These are phyloP conservation scores for Reutealis trisperma DNA, from an alignment of 345 rosid genomes.

Conservation along the genomic window DNA sequence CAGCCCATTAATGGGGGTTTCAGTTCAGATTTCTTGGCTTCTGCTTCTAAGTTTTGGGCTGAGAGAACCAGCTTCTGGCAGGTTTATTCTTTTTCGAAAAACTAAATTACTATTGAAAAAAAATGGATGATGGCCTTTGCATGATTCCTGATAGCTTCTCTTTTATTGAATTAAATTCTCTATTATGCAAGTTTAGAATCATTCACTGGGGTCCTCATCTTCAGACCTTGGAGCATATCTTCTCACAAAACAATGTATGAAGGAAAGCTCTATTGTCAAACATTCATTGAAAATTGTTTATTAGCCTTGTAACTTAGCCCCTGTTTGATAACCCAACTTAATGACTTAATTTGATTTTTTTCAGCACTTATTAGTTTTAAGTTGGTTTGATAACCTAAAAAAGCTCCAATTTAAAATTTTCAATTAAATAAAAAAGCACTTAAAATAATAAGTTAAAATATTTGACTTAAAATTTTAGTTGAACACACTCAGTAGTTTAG, in stretches of 20 bases:
- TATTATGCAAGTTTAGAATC: neutral
- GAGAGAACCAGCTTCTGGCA: constrained; percentile 58
- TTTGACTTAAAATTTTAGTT: too few relatives aligned
- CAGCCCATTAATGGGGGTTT: constrained; percentile 28
- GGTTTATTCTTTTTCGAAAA: constrained; percentile 32
- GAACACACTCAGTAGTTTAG: too few relatives aligned
- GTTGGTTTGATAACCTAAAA: too few relatives aligned
- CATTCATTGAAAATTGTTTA: neutral
- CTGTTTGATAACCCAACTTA: too few relatives aligned
- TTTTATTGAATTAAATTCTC: neutral
- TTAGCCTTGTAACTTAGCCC: neutral
- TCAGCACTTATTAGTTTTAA: too few relatives aligned
- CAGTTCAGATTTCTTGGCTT: constrained; percentile 48
- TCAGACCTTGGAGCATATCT: neutral
- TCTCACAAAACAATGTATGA: neutral
- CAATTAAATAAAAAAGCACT: too few relatives aligned
- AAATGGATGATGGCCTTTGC: neutral
- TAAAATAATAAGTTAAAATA: too few relatives aligned
- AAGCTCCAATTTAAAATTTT: too few relatives aligned
- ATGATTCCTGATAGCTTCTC: neutral
- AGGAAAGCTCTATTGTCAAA: constrained; percentile 7
- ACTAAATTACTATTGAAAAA: neutral
- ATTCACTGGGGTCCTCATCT: neutral
- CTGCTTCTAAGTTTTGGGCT: constrained; percentile 62
- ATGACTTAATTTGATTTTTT: too few relatives aligned